Percentiles rank a stretch among this genome's conserved stretches.
Evolutionary conservation across 345 rosid species (phyloP).

Genomic region (Hibiscus tridactylites): DNA sequence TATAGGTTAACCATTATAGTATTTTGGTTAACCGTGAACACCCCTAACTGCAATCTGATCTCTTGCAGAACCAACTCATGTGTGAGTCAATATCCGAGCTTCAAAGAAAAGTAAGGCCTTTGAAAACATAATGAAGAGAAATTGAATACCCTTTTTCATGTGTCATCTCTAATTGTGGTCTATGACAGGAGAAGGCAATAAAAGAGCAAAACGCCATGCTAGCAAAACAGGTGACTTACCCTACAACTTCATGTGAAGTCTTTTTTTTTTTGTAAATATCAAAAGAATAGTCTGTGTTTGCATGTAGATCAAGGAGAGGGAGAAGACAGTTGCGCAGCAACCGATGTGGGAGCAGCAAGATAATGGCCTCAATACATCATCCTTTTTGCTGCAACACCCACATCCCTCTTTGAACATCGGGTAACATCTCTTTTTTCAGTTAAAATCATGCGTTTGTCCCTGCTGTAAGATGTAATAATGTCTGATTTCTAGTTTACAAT

Average conservation of each 20-base stretch:
- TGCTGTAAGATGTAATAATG: background rate
- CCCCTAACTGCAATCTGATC: background rate
- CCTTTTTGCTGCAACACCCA: conserved; percentile 38
- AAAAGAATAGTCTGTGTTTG: background rate
- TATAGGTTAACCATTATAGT: too few relatives aligned
- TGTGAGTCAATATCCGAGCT: conserved; percentile 68
- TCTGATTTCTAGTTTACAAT: background rate
- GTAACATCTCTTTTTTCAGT: conserved; percentile 16
- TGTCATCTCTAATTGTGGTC: background rate
- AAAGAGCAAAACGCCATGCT: conserved; percentile 61
- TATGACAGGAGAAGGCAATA: conserved; percentile 54
- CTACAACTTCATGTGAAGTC: background rate
- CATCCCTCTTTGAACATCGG: conserved; percentile 53
- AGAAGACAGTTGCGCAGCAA: conserved; percentile 43
- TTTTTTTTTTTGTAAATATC: background rate
- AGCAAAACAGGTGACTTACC: conserved; percentile 47
- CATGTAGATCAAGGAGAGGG: conserved; percentile 57
- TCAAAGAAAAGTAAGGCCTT: conserved; percentile 52
- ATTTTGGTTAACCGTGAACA: too few relatives aligned
- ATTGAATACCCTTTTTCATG: background rate
- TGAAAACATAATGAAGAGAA: background rate
- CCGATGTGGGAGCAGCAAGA: conserved; percentile 52
- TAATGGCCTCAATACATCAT: conserved; percentile 24
- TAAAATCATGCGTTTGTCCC: too few relatives aligned
- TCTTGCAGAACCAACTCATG: conserved; percentile 79